Base-by-base conservation (phyloP, 2,329 filamentous ascomycete genomes). In the Sclerotinia nivalis region DNA sequence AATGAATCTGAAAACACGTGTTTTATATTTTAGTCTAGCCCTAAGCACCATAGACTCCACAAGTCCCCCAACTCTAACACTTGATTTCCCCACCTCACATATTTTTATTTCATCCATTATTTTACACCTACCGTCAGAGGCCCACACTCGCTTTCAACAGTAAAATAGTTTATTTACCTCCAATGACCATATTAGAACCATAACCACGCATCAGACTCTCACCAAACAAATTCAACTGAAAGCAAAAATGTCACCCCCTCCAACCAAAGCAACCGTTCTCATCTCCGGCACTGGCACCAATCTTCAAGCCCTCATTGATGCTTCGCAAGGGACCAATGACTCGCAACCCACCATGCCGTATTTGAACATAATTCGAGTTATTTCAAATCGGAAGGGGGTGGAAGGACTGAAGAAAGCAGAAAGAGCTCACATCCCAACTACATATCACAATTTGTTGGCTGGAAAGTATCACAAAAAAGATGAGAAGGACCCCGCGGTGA, bases 281-380 rank as follows among this genome's bases (percentile, higher is more conserved):
- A 89, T 89, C 75, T 90, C 88, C 58, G 88, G 90, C 77, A 88
- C 85, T 74, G 91, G 91, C 66, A 87, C 88, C 49, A 93, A 93
- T 76, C 85, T 93, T 1, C 89, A 92, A 83, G 88, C 89, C 73
- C 84, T 92, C 55, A 80, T 84, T 75, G 80, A 82, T 68, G 79
- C 83, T 40, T 79, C 80, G 45, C 75, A 58, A 58, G 55, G 55
- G 22, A 58, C 55, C 22, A 58, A 15, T n/a, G 34, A 58, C 34
- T 78, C 80, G 45, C 75, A 80, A 34, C 72, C 76, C 69, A 71
- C 82, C 88, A 43, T 78, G 66, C 83, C 85, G 13, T 82, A 83
- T 73, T 86, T 76, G 31, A 69, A 71, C 31, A 78, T 91, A 76
- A 81, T 87, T 34, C 86, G 88, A 71, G 89, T 92, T 8, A 87